These are phyloP conservation scores for Cryptococcus neoformans DNA, from an alignment of 1,284 basidiomycete genomes.

Conservation along the genomic window DNA sequence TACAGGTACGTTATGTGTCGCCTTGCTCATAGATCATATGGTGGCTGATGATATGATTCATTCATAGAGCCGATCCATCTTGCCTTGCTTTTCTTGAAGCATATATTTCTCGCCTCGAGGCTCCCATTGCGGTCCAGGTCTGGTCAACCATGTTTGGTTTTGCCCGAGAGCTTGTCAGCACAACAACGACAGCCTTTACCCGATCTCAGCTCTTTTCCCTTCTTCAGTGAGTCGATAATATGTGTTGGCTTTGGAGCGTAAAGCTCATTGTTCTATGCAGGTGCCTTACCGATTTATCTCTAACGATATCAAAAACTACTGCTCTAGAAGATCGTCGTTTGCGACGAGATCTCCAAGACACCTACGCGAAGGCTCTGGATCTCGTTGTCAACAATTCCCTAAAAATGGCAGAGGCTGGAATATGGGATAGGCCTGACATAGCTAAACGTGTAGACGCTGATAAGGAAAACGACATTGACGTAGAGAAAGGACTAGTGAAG, in stretches of 20 bases:
- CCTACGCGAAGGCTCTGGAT: constrained; percentile 81
- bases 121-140: constrained; percentile 84
- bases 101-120: constrained; percentile 80
- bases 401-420: constrained; percentile 58
- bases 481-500: constrained; percentile 3
- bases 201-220: constrained; percentile 66
- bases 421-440: constrained; percentile 16
- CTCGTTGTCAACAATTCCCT: constrained; percentile 70
- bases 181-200: constrained; percentile 57
- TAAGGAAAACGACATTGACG: constrained; percentile 3
- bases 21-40: neutral
- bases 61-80: constrained; percentile 43
- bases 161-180: constrained; percentile 68
- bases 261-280: constrained; percentile 48
- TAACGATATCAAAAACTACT: constrained; percentile 77
- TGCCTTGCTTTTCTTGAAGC: constrained; percentile 69
- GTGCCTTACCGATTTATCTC: constrained; percentile 73
- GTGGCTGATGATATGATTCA: constrained; percentile 51
- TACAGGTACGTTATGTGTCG: constrained; percentile 5
- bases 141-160: constrained; percentile 79
- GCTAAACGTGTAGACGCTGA: constrained; percentile 1
- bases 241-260: neutral
- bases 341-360: constrained; percentile 90
- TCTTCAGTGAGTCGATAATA: constrained; percentile 57
- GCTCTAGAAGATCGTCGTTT: constrained; percentile 85